Evolutionary conservation across 1,139 yeast species (phyloP).

Genomic region (Saccharomyces hybrid): DNA sequence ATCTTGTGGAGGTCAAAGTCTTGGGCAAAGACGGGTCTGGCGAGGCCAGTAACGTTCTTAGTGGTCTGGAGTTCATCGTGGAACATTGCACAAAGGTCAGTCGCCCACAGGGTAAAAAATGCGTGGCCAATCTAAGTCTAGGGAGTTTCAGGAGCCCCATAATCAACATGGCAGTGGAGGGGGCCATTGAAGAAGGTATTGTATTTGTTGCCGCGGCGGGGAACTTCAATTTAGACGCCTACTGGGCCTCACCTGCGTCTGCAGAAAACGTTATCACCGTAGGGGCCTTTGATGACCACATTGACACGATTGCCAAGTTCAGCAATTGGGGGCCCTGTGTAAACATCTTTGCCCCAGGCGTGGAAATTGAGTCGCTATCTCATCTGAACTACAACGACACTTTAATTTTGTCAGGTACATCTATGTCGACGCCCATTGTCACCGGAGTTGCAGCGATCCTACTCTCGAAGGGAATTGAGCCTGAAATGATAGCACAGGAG

Average conservation of each 20-base stretch:
- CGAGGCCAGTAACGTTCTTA: conserved; percentile 54
- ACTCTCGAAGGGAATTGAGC: conserved; percentile 51
- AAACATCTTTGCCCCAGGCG: conserved; percentile 78
- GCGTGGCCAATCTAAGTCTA: conserved; percentile 73
- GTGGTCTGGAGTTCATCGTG: conserved; percentile 66
- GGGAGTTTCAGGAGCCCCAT: conserved; percentile 64
- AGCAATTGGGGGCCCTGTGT: conserved; percentile 89
- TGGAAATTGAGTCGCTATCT: conserved; percentile 41
- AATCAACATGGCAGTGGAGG: conserved; percentile 65
- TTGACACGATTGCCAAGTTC: conserved; percentile 62
- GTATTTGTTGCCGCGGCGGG: conserved; percentile 89
- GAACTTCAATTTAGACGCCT: conserved; percentile 68
- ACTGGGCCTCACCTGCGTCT: conserved; percentile 74
- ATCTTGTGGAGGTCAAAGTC: conserved; percentile 64
- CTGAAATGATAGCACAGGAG: conserved; percentile 35
- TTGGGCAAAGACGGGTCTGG: conserved; percentile 61
- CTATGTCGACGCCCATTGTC: conserved; percentile 80
- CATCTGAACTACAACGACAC: conserved; percentile 10
- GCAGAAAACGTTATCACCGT: conserved; percentile 67
- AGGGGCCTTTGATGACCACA: conserved; percentile 75
- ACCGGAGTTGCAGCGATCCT: conserved; percentile 65
- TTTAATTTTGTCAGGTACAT: conserved; percentile 55
- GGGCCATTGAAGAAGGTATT: conserved; percentile 62
- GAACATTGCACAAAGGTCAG: conserved; percentile 39
- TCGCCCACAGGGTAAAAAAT: conserved; percentile 29